phyloP scores from a whole-genome alignment of 768 basidiomycete genomes.

The Leccinellum albellum region DNA sequence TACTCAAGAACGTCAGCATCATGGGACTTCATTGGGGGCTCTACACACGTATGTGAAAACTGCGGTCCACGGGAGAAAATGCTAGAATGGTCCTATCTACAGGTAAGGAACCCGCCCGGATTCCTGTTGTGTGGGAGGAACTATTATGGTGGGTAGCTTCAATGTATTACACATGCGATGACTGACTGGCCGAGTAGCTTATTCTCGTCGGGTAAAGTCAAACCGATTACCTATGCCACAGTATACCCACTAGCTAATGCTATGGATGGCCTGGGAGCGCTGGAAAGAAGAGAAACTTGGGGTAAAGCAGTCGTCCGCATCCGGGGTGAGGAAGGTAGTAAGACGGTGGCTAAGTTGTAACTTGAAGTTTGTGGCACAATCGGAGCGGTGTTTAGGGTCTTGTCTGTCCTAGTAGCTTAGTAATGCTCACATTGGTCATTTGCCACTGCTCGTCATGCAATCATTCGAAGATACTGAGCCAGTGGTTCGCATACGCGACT shows the following conservation, averaged over 20 bases:
- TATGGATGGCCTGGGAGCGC: constrained; percentile 62
- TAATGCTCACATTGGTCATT: not conserved
- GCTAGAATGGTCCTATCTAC: not conserved
- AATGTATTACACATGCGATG: not conserved
- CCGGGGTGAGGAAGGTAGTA: constrained; percentile 42
- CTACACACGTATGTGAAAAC: constrained; percentile 53
- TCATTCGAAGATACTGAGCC: constrained; percentile 48
- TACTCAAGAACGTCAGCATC: constrained; percentile 82
- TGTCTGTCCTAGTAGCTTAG: not conserved
- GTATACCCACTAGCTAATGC: constrained; percentile 67
- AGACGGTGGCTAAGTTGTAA: constrained; percentile 41
- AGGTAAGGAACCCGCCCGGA: constrained; percentile 64
- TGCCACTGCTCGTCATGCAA: constrained; percentile 28
- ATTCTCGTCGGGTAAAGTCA: constrained; percentile 59
- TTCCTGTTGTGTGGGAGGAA: constrained; percentile 68
- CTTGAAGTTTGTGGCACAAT: too few species aligned
- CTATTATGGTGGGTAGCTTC: constrained; percentile 52
- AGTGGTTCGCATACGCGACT: constrained; percentile 75
- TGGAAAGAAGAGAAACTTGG: constrained; percentile 87
- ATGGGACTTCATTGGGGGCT: constrained; percentile 88
- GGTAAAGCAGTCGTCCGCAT: constrained; percentile 80
- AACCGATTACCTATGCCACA: constrained; percentile 67
- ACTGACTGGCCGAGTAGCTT: constrained; percentile 41
- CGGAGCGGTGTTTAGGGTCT: constrained; percentile 23
- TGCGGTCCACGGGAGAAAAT: not conserved